Evolutionary conservation across 352 stramenopile species (phyloP).

Genomic region (Pythium vanterpoolii): DNA sequence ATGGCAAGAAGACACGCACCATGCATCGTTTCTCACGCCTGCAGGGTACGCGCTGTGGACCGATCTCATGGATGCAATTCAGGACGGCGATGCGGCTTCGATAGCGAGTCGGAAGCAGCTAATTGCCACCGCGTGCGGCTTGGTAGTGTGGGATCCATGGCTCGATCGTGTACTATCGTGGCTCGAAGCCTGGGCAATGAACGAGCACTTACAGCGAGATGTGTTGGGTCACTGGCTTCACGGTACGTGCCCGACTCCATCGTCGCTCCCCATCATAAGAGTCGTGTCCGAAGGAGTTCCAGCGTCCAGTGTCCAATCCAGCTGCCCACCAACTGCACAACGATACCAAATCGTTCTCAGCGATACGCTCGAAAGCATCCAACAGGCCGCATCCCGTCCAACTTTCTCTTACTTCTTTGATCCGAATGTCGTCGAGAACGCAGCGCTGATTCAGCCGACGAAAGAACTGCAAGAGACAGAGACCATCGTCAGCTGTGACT

Average conservation of each 20-base stretch:
- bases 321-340: conserved; percentile 22
- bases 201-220: conserved; percentile 54
- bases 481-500: conserved; percentile 35
- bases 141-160: conserved; percentile 44
- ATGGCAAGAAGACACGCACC: conserved; percentile 33
- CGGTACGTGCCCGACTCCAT: conserved; percentile 46
- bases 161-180: conserved; percentile 55
- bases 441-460: conserved; percentile 36
- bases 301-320: conserved; percentile 18
- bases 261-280: conserved; percentile 18
- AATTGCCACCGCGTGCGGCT: conserved; percentile 27
- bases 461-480: conserved; percentile 39
- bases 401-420: conserved; percentile 37
- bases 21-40: conserved; percentile 41
- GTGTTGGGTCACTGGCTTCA: conserved; percentile 67
- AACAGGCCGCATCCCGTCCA: conserved; percentile 41
- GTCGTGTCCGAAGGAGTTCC: conserved; percentile 18
- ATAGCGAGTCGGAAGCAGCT: conserved; percentile 16
- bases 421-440: conserved; percentile 38
- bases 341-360: conserved; percentile 32
- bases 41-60: conserved; percentile 43
- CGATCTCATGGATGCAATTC: conserved; percentile 24
- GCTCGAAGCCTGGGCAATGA: conserved; percentile 44
- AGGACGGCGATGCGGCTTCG: neutral
- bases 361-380: conserved; percentile 35